A percentile compares a stretch with the other conserved stretches of the same genome.
Conservation (phyloP, 495 filamentous ascomycete species). For the Neurospora terricola region DNA sequence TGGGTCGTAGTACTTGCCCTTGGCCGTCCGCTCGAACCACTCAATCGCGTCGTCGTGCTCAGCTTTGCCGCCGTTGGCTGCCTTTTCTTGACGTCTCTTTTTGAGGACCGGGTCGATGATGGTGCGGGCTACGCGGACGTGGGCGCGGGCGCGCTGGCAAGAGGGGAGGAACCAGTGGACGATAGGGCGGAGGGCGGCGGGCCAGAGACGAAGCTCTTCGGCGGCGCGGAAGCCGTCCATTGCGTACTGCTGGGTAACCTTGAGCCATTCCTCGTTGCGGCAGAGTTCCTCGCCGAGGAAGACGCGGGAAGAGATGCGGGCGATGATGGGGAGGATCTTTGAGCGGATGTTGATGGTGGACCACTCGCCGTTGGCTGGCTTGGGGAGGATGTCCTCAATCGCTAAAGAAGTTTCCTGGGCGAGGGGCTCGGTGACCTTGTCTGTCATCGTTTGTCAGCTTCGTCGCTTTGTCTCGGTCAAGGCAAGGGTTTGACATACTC, state of each 20-base stretch:
- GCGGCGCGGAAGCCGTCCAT: slow-evolving; percentile 19
- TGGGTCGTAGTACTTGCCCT: slow-evolving; percentile 18
- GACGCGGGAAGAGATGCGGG: slow-evolving; percentile 34
- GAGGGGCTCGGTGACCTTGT: slow-evolving; percentile 23
- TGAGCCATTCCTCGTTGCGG: slow-evolving; percentile 35
- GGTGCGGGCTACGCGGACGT: slow-evolving; percentile 12
- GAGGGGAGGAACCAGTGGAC: slow-evolving; percentile 26
- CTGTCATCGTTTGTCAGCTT: slow-evolving; percentile 10
- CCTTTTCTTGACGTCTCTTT: slow-evolving; percentile 14
- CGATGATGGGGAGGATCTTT: slow-evolving; percentile 23
- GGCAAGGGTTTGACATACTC: slow-evolving; percentile 10
- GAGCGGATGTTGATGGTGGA: slow-evolving; percentile 7
- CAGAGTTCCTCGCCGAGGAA: slow-evolving; percentile 41
- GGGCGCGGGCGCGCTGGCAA: slow-evolving; percentile 11
- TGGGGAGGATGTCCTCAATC: slow-evolving; percentile 22
- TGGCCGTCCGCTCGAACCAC: slow-evolving; percentile 24
- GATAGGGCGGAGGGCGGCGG: slow-evolving; percentile 21
- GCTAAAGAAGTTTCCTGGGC: slow-evolving; percentile 32
- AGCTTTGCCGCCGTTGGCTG: not conserved
- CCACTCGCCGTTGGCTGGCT: slow-evolving; percentile 16
- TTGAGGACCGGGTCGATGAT: slow-evolving; percentile 21
- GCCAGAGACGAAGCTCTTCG: slow-evolving; percentile 22
- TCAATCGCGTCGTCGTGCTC: slow-evolving; percentile 25
- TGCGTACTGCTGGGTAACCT: slow-evolving; percentile 30
- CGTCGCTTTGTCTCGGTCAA: not conserved